Evolutionary conservation across 257 asterid species (phyloP), one percentile per base, ranked within the genome.

Genomic region (Jaltomata sinuosa): DNA sequence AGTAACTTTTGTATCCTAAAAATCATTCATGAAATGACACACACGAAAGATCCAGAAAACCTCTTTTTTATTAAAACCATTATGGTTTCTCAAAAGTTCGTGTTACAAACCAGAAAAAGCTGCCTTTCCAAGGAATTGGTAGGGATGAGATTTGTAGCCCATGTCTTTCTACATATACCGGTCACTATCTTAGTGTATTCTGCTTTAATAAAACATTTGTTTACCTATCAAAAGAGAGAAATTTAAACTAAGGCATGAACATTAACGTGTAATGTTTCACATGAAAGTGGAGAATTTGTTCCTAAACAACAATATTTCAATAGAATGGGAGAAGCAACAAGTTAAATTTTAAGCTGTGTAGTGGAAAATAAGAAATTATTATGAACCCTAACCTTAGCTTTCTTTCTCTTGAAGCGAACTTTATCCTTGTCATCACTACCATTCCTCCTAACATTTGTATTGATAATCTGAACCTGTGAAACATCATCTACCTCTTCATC

Each of bases 341-440:
- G 55, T 42, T 45, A 25, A 45, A 74, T 15, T 25, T 12, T 74
- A 25, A 22, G 81, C 12, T 25, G 25, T 45, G 22, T 9, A 74
- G 47, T 8, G 15, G 22, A 74, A 42, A 74, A 14, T 47, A 27
- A 25, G 15, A 27, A 11, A 27, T 3, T 76, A 47, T 76, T 27
- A 76, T 15, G 61, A 52, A 79, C 79, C 53, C 80, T 83, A 4
- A 89, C 91, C 88, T 82, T 89, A 61, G 88, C 85, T 84, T 49
- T 87, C 85, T 85, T 89, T 85, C 87, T 84, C 85, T 89, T 87
- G 84, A 87, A 87, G 31, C 81, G 87, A 84, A 82, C 83, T 68
- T 38, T 85, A 71, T 87, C 87, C 62, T 89, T 89, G 54, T 32
- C 45, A 53, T 77, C 86, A 68, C 22, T 77, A 52, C 83, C 86